Base-by-base conservation (phyloP, 192 early-diverging fungal species). In the Backusella mclennaniae region DNA sequence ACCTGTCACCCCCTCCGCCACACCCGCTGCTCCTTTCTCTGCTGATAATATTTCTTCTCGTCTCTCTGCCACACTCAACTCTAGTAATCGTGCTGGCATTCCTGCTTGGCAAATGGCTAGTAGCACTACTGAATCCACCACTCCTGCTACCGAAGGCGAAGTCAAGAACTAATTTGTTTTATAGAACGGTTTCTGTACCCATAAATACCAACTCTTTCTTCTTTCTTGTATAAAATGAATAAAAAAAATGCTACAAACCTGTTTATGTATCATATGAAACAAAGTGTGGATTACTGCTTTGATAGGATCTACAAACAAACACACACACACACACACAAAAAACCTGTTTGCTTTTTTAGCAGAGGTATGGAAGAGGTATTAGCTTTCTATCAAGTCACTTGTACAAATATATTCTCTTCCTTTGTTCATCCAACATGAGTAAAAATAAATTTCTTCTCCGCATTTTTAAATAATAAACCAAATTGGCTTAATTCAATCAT, bases 71-170 rank as follows among this genome's bases (percentile, higher is more conserved):
- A 38, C 73, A 14, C 67, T 73, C 6, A 74, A 42, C 19, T 44
- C 52, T 2, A 68, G 56, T 35, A 41, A 38, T 35, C 73, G 72
- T 31, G 75, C 73, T 17, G 74, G 76, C 26, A 82, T 80, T 71
- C 92, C 92, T 33, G 88, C 90, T n/a, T 93, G 92, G 92, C 92
- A 93, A 76, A 84, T 93, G 78, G 84, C 84, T 4, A 46, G 73
- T 15, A 53, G 38, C 38, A 71, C 53, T 35, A 67, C 78, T 46
- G 56, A 73, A 38, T 31, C 73, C 29, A 42, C 59, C 15, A 38
- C 74, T 15, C 31, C 74, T 35, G 41, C 68, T 38, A 23, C 35
- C 26, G 68, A 69, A 41, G 56, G 23, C 12, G 56, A 63, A 26
- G 56, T 63, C 56, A 63, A 63, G 56, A 63, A 63, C 8, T 63